phyloP scores from a whole-genome alignment of 306 rosid genomes.

The Cajanus cajan region DNA sequence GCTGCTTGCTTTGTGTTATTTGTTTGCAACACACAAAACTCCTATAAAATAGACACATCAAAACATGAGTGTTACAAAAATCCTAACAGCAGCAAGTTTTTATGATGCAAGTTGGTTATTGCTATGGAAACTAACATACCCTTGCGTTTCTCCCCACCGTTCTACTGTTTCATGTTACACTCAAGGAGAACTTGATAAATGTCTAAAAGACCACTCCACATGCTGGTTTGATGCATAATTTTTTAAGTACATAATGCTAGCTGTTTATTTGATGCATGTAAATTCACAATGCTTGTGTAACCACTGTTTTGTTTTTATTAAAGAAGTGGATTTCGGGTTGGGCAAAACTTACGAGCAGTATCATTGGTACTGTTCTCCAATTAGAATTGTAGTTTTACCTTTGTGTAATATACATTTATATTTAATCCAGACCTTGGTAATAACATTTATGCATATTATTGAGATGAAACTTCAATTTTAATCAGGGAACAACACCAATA shows the following conservation, averaged over 20 bases:
- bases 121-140: neutral
- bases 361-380: too few relatives aligned
- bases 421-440: too few relatives aligned
- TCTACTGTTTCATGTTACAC: neutral
- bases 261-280: neutral
- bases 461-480: too few relatives aligned
- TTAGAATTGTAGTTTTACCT: too few relatives aligned
- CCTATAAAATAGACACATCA: too few relatives aligned
- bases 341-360: too few relatives aligned
- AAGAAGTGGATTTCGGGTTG: neutral
- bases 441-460: too few relatives aligned
- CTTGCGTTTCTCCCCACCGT: neutral
- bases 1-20: neutral
- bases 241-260: neutral
- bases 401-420: too few relatives aligned
- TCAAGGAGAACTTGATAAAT: neutral
- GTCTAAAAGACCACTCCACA: neutral
- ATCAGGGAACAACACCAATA: too few relatives aligned
- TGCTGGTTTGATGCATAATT: neutral
- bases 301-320: neutral
- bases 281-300: neutral
- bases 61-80: too few relatives aligned
- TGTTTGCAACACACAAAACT: too few relatives aligned
- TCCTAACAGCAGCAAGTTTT: too few relatives aligned
- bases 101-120: neutral